A percentile compares a stretch with the other conserved stretches of the same genome.
Evolutionary conservation across 768 basidiomycete genomes (phyloP).

Genomic region (Lentinula boryana): DNA sequence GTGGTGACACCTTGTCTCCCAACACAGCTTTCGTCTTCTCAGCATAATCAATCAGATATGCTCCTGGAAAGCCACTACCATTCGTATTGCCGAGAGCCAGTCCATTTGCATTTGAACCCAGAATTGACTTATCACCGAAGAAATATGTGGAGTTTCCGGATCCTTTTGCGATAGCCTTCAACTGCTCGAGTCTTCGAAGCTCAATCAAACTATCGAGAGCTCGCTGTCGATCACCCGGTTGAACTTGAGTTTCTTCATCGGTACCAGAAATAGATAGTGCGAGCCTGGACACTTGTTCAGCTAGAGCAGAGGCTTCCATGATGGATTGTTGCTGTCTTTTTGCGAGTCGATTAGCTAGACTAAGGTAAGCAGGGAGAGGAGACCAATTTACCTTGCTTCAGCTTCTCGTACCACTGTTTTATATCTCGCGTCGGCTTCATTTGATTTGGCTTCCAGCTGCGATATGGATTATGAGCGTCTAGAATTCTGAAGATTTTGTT

Average conservation of each 20-base stretch:
- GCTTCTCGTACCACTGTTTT: conserved; percentile 47
- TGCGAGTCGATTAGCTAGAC: not conserved
- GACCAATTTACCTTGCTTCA: conserved; percentile 31
- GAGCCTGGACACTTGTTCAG: conserved; percentile 40
- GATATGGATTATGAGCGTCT: not conserved
- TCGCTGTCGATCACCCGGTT: conserved; percentile 26
- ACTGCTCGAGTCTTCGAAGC: conserved; percentile 44
- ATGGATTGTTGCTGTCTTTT: conserved; percentile 33
- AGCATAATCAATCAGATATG: conserved; percentile 43
- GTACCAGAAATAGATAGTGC: conserved; percentile 33
- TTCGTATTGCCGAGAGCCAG: conserved; percentile 13
- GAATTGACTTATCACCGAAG: conserved; percentile 35
- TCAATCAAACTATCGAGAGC: conserved; percentile 41
- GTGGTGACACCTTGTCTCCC: not conserved
- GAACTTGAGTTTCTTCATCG: conserved; percentile 17
- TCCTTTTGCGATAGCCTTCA: conserved; percentile 45
- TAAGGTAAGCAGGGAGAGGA: not conserved
- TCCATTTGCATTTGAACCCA: conserved; percentile 4
- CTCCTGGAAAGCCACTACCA: conserved; percentile 15
- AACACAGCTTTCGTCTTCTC: conserved; percentile 34
- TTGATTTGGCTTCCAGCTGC: conserved; percentile 43
- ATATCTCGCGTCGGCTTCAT: conserved; percentile 48
- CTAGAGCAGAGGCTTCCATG: conserved; percentile 42
- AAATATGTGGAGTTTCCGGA: conserved; percentile 51
- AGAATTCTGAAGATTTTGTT: not conserved